Percentiles rank a stretch among this genome's conserved stretches.
phyloP scores from a whole-genome alignment of 2,329 filamentous ascomycete species.

The Dothistroma pini region DNA sequence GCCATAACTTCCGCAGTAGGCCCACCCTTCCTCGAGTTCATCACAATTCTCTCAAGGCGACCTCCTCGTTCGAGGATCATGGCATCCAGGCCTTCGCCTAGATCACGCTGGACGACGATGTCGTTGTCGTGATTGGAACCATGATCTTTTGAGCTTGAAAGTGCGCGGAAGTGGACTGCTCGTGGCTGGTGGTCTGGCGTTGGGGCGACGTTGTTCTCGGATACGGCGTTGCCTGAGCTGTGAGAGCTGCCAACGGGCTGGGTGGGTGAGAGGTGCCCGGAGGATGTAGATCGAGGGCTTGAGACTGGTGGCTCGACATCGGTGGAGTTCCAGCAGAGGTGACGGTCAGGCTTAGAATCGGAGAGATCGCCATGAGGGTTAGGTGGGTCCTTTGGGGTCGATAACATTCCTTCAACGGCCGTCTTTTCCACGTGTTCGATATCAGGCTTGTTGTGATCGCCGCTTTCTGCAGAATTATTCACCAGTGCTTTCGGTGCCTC shows the following conservation, averaged over 20 bases:
- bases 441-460: too few species aligned
- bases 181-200: not conserved
- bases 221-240: not conserved
- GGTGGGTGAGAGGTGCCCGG: not conserved
- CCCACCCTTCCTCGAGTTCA: slow-evolving; percentile 33
- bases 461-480: too few species aligned
- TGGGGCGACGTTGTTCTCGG: slow-evolving; percentile 1
- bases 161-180: slow-evolving; percentile 4
- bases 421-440: not conserved
- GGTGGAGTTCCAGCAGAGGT: not conserved
- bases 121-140: not conserved
- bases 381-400: not conserved
- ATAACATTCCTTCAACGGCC: not conserved
- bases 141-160: not conserved
- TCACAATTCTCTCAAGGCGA: slow-evolving; percentile 39
- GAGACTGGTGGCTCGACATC: not conserved
- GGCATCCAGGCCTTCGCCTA: slow-evolving; percentile 39
- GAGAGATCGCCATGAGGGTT: not conserved
- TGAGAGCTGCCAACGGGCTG: not conserved
- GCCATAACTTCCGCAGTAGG: slow-evolving; percentile 21
- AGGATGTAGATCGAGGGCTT: not conserved
- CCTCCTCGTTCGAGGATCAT: slow-evolving; percentile 41
- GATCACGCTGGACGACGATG: slow-evolving; percentile 28
- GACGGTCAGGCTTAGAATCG: not conserved
- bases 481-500: too few species aligned